Base-by-base conservation (phyloP, 2,329 filamentous ascomycete species). In the Zasmidium cellare region DNA sequence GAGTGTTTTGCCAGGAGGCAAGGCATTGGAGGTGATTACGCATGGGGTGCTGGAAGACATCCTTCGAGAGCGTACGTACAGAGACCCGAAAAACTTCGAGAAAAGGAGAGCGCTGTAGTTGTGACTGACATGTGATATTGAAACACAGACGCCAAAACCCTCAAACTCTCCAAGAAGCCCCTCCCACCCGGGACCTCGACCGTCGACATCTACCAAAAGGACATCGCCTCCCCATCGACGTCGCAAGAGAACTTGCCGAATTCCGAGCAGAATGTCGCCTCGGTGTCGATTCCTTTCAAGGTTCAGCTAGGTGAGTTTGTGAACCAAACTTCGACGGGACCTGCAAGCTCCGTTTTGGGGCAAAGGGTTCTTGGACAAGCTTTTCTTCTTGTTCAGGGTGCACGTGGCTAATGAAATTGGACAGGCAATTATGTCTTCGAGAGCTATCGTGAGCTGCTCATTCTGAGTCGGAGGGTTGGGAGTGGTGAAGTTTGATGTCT, bases 161-260 rank as follows among this genome's bases (percentile, higher is more conserved):
- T 67, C 22, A 64, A 65, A 45, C 38, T 51, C 38, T 59, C 9
- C 44, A 55, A 20, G n/a, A 66, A 63, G 54, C 19, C 58, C 12
- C 59, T 66, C 49, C 45, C 59, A 6, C 55, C 47, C 23, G 56
- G 58, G 25, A 50, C 53, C 5, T 44, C 28, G 24, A 28, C 44
- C 31, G 46, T 67, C 48, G 64, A 65, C 2, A 59, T 68, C 22
- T 56, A 60, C 51, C 57, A 66, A 57, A 53, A 51, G 45, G 66
- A 68, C 46, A 57, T 68, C 3, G 24, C 51, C 35, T 60, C 59
- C 16, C 38, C 35, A 2, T 62, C 62, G 51, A 28, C 46, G 12
- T 28, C 25, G 11, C 11, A 5, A 5, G 25, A 28, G 25, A 28
- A 5, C 25, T 11, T 22, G 31, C 58, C 55, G 7, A 68, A 66